These are phyloP conservation scores for Actinidia chinensis DNA, from an alignment of 179 eudicot genomes.

Conservation along the genomic window DNA sequence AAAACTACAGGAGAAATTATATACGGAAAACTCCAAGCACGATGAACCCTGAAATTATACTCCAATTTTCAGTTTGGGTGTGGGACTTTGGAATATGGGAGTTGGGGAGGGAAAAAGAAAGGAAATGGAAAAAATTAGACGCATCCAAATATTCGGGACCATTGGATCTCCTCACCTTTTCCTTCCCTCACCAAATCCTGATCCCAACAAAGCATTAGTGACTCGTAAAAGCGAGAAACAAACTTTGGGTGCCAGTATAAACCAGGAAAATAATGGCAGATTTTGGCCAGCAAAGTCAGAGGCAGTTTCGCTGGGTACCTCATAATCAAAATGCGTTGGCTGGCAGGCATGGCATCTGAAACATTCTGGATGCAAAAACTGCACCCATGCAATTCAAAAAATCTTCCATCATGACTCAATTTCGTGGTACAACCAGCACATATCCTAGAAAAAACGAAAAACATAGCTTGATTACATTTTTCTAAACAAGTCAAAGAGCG, in stretches of 20 bases:
- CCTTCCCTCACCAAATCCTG: no score
- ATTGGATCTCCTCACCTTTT: no score
- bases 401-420: conserved; percentile 78
- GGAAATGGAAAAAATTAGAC: no score
- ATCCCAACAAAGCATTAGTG: no score
- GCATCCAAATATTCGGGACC: no score
- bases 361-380: conserved; percentile 93
- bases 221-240: background rate
- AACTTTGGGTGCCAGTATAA: background rate
- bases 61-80: background rate
- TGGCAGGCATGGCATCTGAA: conserved; percentile 78
- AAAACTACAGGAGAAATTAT: conserved; percentile 49
- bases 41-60: background rate
- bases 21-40: conserved; percentile 1
- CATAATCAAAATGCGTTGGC: conserved; percentile 72
- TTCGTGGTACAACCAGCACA: conserved; percentile 86
- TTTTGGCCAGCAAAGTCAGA: conserved; percentile 12
- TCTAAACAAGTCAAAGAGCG: background rate
- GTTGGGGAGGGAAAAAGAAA: no score
- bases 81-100: no score
- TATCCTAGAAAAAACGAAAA: conserved; percentile 40
- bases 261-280: background rate
- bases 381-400: conserved; percentile 81
- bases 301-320: conserved; percentile 42
- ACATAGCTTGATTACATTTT: background rate